phyloP scores from a whole-genome alignment of 768 basidiomycete genomes.

The Strobilomyces confusus region DNA sequence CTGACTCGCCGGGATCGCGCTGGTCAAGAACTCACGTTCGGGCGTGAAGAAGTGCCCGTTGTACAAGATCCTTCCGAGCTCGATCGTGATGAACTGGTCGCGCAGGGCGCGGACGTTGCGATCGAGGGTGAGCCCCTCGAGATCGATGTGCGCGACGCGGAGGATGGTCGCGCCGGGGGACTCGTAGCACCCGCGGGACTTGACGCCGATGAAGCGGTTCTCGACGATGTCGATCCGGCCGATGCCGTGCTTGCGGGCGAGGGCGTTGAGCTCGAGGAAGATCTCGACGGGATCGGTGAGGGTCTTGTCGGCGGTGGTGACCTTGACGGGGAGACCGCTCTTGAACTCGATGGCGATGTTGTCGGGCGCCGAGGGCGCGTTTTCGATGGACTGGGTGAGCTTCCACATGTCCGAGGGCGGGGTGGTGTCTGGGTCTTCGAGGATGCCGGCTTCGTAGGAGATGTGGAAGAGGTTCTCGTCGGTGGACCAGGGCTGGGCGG shows the following conservation, averaged over 20 bases:
- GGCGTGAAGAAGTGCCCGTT: conserved; percentile 99
- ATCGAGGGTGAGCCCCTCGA: conserved; percentile 98
- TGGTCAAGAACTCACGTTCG: conserved; percentile 91
- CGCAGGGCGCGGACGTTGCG: conserved; percentile 92
- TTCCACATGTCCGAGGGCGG: conserved; percentile 99
- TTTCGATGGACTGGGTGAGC: conserved; percentile 78
- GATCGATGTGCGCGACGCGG: conserved; percentile 90
- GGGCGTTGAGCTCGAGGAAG: conserved; percentile 85
- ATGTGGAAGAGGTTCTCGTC: conserved; percentile 99
- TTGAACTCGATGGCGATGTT: conserved; percentile 82
- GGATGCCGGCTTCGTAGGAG: conserved; percentile 98
- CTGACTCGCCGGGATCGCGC: conserved; percentile 90
- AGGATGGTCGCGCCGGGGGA: conserved; percentile 95
- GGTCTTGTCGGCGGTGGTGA: conserved; percentile 56
- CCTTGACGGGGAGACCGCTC: conserved; percentile 81
- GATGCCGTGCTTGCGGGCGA: conserved; percentile 92
- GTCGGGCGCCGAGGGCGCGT: conserved; percentile 77
- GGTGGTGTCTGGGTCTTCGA: conserved; percentile 93
- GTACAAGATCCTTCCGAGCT: conserved; percentile 88
- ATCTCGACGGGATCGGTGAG: conserved; percentile 94
- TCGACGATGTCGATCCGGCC: conserved; percentile 99
- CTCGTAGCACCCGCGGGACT: conserved; percentile 99
- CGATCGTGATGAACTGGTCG: conserved; percentile 92
- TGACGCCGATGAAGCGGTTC: conserved; percentile 99
- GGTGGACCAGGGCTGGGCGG: conserved; percentile 98